phyloP scores from a whole-genome alignment of 805 yeast genomes.

The Helenozyma baotianmanensis region DNA sequence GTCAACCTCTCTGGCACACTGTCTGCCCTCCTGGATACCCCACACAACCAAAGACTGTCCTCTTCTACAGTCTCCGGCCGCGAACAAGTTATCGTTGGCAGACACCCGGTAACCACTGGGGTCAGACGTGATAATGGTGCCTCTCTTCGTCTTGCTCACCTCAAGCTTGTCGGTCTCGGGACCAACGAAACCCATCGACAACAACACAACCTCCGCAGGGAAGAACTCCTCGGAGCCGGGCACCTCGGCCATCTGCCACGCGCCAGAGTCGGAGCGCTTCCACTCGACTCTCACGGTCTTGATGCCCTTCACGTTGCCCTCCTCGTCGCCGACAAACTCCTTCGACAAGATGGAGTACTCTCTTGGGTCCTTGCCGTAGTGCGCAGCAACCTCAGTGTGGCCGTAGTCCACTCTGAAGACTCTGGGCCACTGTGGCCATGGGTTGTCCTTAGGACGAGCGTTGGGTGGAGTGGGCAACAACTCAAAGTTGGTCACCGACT shows the following conservation, averaged over 20 bases:
- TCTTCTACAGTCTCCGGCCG: conserved; percentile 99
- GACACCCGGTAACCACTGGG: conserved; percentile 64
- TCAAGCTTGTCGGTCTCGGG: conserved; percentile 82
- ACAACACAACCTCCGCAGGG: conserved; percentile 89
- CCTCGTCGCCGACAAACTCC: conserved; percentile 92
- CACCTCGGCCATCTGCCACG: conserved; percentile 98
- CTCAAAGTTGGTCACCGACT: conserved; percentile 90
- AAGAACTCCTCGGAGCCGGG: conserved; percentile 92
- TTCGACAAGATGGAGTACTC: conserved; percentile 93
- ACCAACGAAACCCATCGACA: conserved; percentile 97
- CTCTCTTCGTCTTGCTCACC: conserved; percentile 70
- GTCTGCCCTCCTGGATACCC: conserved; percentile 99
- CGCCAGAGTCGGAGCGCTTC: conserved; percentile 92
- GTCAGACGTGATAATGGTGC: conserved; percentile 67
- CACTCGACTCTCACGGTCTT: conserved; percentile 97
- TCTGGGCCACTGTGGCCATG: conserved; percentile 99
- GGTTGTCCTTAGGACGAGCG: conserved; percentile 86
- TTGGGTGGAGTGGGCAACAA: conserved; percentile 88
- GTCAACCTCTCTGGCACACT: conserved; percentile 95
- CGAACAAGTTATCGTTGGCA: conserved; percentile 64
- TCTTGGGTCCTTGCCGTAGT: conserved; percentile 96
- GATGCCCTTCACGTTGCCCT: conserved; percentile 92
- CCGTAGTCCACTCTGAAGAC: conserved; percentile 97
- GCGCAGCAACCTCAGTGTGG: conserved; percentile 89
- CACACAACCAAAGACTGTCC: conserved; percentile 97